Conservation (phyloP, 169 alveolate genomes). For the Condylostoma magnum region DNA sequence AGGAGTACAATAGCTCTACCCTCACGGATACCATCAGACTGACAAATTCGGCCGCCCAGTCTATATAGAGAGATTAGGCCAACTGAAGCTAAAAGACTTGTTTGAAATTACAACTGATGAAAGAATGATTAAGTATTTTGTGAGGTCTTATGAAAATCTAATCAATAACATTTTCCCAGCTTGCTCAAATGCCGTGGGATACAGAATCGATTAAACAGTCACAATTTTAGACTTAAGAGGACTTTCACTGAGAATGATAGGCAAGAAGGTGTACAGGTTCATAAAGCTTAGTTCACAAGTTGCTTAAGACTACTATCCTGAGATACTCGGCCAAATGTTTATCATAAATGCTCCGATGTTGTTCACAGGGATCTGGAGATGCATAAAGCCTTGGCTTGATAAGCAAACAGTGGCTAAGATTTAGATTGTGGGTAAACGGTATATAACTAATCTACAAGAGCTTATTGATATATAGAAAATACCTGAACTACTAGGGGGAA, state of each 20-base stretch:
- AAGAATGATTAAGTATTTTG: slow-evolving; percentile 63
- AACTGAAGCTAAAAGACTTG: slow-evolving; percentile 48
- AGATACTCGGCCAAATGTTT: slow-evolving; percentile 84
- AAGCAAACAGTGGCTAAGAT: slow-evolving; percentile 88
- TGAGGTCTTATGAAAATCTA: slow-evolving; percentile 62
- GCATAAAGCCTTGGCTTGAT: slow-evolving; percentile 86
- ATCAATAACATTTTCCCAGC: slow-evolving; percentile 67
- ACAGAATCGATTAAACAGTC: slow-evolving; percentile 57
- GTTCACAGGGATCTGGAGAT: slow-evolving; percentile 87
- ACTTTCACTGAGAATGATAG: slow-evolving; percentile 56
- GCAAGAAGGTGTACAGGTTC: slow-evolving; percentile 63
- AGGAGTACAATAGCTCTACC: slow-evolving; percentile 53
- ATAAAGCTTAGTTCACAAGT: slow-evolving; percentile 65
- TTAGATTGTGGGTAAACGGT: slow-evolving; percentile 72
- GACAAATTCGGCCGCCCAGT: slow-evolving; percentile 81
- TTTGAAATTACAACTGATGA: slow-evolving; percentile 63
- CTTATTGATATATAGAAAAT: slow-evolving; percentile 63
- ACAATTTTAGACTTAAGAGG: slow-evolving; percentile 70
- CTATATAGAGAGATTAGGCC: slow-evolving; percentile 74
- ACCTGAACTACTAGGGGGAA: slow-evolving; percentile 78
- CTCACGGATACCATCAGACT: slow-evolving; percentile 76
- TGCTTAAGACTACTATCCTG: slow-evolving; percentile 92
- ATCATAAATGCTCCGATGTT: slow-evolving; percentile 89
- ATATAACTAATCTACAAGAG: slow-evolving; percentile 60
- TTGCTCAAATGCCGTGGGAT: slow-evolving; percentile 66